Base-by-base conservation (phyloP, 1,284 basidiomycete species). In the Cryptococcus deneoformans region DNA sequence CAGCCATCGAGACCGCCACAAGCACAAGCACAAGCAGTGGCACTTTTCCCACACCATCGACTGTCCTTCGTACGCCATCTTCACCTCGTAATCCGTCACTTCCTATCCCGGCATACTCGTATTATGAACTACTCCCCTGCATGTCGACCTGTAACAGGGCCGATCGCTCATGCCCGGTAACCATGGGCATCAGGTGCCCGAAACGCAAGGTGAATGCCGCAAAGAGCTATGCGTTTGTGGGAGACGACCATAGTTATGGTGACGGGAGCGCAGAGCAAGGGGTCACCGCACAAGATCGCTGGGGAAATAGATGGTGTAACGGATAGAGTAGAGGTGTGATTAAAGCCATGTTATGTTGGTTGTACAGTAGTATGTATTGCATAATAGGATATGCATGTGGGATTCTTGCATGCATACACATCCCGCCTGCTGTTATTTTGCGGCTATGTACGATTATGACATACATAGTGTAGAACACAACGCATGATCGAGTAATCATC, bases 281-380 rank as follows among this genome's bases (percentile, higher is more conserved):
- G 1, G 71, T 62, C 14, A 55, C 64, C 0, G 79, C 82, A n/a
- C 82, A 84, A 66, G 88, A 91, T 75, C 70, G 69, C 49, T 90
- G 82, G 80, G 89, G 89, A n/a, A 88, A 88, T 68, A 82, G 88
- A 34, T 91, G 87, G 87, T 91, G 89, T 76, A 87, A 86, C 54
- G 66, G 65, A 24, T 68, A 60, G 50, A 11, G 3, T n/a, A n/a
- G 43, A n/a, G 8, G 43, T 44, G 29, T 29, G 29, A 29, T 29
- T 29, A 4, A 29, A 29, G 29, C 3, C 3, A 29, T 29, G 29
- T 29, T 29, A 29, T 29, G 29, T 29, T 29, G 29, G 29, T 29
- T 29, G 29, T 29, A 29, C 29, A 29, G 29, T 29, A 29, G 29
- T 29, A 29, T 29, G 29, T 29, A 29, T 29, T 29, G 29, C 29